Evolutionary conservation across 768 basidiomycete genomes (phyloP).

Genomic region (Leucocoprinus birnbaumii): DNA sequence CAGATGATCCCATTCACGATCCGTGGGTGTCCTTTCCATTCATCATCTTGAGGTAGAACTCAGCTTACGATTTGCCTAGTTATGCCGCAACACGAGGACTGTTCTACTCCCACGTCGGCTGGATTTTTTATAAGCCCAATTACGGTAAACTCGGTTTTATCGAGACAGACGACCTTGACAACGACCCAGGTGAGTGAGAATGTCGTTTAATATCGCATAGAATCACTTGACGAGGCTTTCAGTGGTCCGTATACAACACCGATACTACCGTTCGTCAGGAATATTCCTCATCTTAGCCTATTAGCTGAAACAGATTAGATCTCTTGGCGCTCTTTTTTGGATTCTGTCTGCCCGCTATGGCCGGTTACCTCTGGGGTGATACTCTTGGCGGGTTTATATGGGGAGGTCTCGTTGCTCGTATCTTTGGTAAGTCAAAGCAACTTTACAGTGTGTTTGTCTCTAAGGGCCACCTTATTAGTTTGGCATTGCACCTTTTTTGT

Average conservation of each 20-base stretch:
- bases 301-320: constrained; percentile 32
- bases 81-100: constrained; percentile 76
- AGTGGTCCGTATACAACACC: constrained; percentile 74
- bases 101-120: constrained; percentile 78
- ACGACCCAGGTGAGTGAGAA: constrained; percentile 56
- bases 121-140: constrained; percentile 78
- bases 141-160: constrained; percentile 63
- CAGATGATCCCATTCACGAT: constrained; percentile 66
- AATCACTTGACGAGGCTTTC: constrained; percentile 1
- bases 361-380: constrained; percentile 64
- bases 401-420: constrained; percentile 61
- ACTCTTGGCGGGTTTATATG: constrained; percentile 66
- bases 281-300: background rate
- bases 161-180: constrained; percentile 65
- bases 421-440: constrained; percentile 46
- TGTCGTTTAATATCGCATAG: background rate
- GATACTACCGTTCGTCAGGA: constrained; percentile 50
- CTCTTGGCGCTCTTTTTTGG: constrained; percentile 59
- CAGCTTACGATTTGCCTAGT: constrained; percentile 25
- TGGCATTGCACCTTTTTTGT: constrained; percentile 75
- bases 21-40: constrained; percentile 38
- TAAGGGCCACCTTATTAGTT: constrained; percentile 30
- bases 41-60: background rate
- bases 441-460: background rate
- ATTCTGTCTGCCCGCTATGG: constrained; percentile 50